Evolutionary conservation across 1,284 basidiomycete genomes (phyloP), one percentile per base, ranked within the genome.

Genomic region (Cutaneotrichosporon arboriforme): DNA sequence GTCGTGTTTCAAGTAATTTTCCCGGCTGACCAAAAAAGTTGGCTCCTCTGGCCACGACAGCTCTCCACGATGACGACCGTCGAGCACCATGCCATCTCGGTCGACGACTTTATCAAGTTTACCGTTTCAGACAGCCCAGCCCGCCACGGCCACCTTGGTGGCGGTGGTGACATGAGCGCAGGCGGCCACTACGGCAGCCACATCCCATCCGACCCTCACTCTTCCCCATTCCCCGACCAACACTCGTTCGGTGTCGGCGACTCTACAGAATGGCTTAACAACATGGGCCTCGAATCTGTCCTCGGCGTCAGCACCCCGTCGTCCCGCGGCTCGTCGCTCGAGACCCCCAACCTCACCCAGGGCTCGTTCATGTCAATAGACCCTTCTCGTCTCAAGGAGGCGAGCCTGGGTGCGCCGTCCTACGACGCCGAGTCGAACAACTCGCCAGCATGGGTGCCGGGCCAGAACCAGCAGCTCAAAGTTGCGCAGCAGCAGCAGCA

Each of bases 41-140:
- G n/a, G n/a, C n/a, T n/a, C n/a, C n/a, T n/a, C n/a, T n/a, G n/a
- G n/a, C n/a, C n/a, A n/a, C n/a, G n/a, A n/a, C n/a, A n/a, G 26
- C 10, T 31, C 26, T 31, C 45, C 47, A 48, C 9, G 22, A 49
- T 49, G 47, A 34, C 47, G 17, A 49, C 38, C 12, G 33, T 41
- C 38, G 47, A 49, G 31, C 39, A 23, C 9, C 31, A 49, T 21
- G 23, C 22, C 20, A 34, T 49, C 39, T 41, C 38, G 17, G 49
- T 59, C 40, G 57, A 59, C 23, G 57, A 55, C 46, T 55, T 59
- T 34, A 50, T 55, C 47, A 55, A 59, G 49, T 55, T 52, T 40
- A 54, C 51, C 17, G 38, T 37, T n/a, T 45, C 31, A 31, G 42
- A 54, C 42, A 41, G 38, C 23, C 53, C 48, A 1, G 53, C 46